phyloP scores from a whole-genome alignment of 2,329 filamentous ascomycete genomes.

The Amphichorda felina region DNA sequence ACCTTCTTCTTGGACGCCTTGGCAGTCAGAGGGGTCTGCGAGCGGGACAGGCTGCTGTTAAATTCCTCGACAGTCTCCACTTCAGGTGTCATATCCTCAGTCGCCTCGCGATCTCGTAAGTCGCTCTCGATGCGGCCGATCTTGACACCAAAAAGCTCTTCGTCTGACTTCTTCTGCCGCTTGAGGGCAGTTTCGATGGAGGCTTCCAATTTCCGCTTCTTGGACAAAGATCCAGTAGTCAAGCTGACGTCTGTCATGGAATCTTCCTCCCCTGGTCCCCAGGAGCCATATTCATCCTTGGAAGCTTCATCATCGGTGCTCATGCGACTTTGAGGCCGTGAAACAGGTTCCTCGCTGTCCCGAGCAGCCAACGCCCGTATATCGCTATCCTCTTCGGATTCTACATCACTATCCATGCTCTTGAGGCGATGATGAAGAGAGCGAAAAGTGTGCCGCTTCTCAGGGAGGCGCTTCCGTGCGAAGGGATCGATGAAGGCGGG shows the following conservation, averaged over 20 bases:
- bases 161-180: slow-evolving; percentile 68
- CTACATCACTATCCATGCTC: slow-evolving; percentile 56
- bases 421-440: slow-evolving; percentile 66
- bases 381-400: slow-evolving; percentile 73
- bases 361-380: slow-evolving; percentile 44
- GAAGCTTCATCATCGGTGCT: slow-evolving; percentile 46
- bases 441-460: slow-evolving; percentile 40
- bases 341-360: slow-evolving; percentile 80
- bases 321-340: slow-evolving; percentile 66
- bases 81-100: slow-evolving; percentile 38
- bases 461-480: slow-evolving; percentile 48
- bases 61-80: slow-evolving; percentile 29
- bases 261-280: slow-evolving; percentile 45
- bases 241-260: slow-evolving; percentile 65
- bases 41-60: slow-evolving; percentile 26
- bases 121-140: slow-evolving; percentile 40
- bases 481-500: slow-evolving; percentile 58
- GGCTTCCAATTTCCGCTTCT: slow-evolving; percentile 61
- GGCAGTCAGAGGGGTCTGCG: slow-evolving; percentile 31
- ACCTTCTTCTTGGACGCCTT: slow-evolving; percentile 21
- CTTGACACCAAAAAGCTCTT: slow-evolving; percentile 62
- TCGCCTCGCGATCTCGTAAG: slow-evolving; percentile 30
- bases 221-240: slow-evolving; percentile 30
- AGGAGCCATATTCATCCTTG: slow-evolving; percentile 35
- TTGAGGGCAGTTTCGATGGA: slow-evolving; percentile 62